Base-by-base conservation (phyloP, 495 filamentous ascomycete species). In the Neohortaea acidophila region DNA sequence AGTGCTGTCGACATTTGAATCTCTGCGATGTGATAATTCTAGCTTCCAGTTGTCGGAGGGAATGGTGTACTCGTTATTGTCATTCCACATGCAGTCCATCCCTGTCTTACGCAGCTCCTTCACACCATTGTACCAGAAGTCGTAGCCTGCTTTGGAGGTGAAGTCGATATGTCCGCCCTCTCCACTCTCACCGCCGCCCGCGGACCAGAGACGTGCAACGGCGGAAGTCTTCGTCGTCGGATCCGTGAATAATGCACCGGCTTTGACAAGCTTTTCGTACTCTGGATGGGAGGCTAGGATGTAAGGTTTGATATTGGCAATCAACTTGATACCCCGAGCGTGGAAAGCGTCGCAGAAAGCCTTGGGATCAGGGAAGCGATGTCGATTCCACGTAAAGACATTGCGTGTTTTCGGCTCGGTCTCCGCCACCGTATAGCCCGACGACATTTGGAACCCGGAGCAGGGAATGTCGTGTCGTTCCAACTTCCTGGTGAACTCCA, bases 231-330 rank as follows among this genome's bases (percentile, higher is more conserved):
- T 56, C 1, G 69, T 72, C 10, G 63, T 51, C 0, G 71, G 63
- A 38, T 81, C 69, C 18, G 56, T 64, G 59, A 81, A 79, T 26
- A 81, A 65, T 0, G 72, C 73, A 7, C 65, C 65, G 0, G 55
- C 53, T 6, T 65, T 56, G 14, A 59, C 61, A 0, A 81, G 60
- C 19, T 64, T 66, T 38, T 65, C 35, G 45, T 79, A 81, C 21
- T 68, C 69, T 0, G 75, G 75, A 40, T 81, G 77, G 21, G 61
- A 77, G 7, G 58, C 62, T 4, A 81, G 59, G 6, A 79, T 59
- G 53, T 80, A 80, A 0, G 77, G 77, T 57, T 80, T 81, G 48
- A 79, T 69, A 51, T 81, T 79, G n/a, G 70, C 70, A 19, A 80
- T 55, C 7, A 80, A 56, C 4, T 74, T 65, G 40, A 81, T 74